phyloP scores from a whole-genome alignment of 306 rosid genomes.

The Lablab purpureus region DNA sequence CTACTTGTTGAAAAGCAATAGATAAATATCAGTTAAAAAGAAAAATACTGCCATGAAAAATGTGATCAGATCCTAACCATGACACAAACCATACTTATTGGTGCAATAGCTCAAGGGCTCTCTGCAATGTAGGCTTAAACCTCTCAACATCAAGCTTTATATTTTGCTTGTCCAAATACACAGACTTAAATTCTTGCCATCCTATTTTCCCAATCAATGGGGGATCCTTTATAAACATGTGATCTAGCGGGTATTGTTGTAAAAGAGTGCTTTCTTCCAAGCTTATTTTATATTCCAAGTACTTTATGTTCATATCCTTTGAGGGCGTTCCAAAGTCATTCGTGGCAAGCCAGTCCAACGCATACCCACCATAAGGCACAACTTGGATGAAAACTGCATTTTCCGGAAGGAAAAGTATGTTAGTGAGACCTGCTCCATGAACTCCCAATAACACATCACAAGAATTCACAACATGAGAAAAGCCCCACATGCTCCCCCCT shows the following conservation, averaged over 20 bases:
- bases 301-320: slow-evolving; percentile 70
- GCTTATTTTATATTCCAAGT: slow-evolving; percentile 75
- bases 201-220: slow-evolving; percentile 56
- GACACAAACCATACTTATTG: slow-evolving; percentile 43
- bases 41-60: not conserved
- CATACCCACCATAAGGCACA: slow-evolving; percentile 70
- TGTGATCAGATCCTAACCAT: slow-evolving; percentile 29
- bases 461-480: slow-evolving; percentile 74
- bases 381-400: slow-evolving; percentile 81
- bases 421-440: slow-evolving; percentile 95
- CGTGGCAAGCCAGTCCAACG: slow-evolving; percentile 71
- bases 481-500: slow-evolving; percentile 48
- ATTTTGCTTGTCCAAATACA: slow-evolving; percentile 78
- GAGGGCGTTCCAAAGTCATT: slow-evolving; percentile 66
- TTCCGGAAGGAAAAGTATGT: slow-evolving; percentile 83
- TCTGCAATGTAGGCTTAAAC: slow-evolving; percentile 71
- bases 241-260: slow-evolving; percentile 70
- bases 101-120: slow-evolving; percentile 81
- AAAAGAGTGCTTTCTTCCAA: slow-evolving; percentile 78
- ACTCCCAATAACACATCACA: slow-evolving; percentile 93
- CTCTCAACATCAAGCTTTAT: slow-evolving; percentile 68
- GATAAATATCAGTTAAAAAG: not conserved
- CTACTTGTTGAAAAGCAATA: slow-evolving; percentile 32
- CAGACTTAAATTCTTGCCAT: slow-evolving; percentile 63
- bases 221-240: slow-evolving; percentile 63